phyloP scores from a whole-genome alignment of 371 early-diverging fungal species.

The Dentiscutata heterogama region DNA sequence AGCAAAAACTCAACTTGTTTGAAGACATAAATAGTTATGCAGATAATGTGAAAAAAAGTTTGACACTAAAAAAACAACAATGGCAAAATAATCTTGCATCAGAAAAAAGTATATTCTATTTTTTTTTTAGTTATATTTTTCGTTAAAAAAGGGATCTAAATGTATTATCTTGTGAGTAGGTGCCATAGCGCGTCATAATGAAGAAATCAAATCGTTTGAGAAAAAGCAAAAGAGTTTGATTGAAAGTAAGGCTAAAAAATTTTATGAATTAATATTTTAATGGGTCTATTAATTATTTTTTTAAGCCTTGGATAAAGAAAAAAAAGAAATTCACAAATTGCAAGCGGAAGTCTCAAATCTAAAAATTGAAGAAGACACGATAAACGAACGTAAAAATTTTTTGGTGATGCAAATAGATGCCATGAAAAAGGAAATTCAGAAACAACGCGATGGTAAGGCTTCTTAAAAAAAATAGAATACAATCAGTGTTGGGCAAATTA shows the following conservation, averaged over 20 bases:
- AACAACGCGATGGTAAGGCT: not conserved
- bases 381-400: not conserved
- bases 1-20: slow-evolving; percentile 3
- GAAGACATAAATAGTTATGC: slow-evolving; percentile 2
- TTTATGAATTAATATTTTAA: not conserved
- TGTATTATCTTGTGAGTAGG: not conserved
- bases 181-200: not conserved
- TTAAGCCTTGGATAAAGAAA: slow-evolving; percentile 4
- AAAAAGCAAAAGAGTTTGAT: slow-evolving; percentile 3
- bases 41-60: not conserved
- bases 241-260: not conserved
- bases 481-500: too few species aligned
- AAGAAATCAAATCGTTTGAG: slow-evolving; percentile 20
- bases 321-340: slow-evolving; percentile 6
- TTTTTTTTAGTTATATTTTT: not conserved
- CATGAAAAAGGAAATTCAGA: slow-evolving; percentile 19
- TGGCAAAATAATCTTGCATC: slow-evolving; percentile 20
- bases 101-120: not conserved
- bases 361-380: not conserved
- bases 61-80: slow-evolving; percentile 25
- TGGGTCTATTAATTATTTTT: not conserved
- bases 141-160: not conserved
- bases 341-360: not conserved
- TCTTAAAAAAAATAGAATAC: too few species aligned
- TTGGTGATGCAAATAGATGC: not conserved